Evolutionary conservation across 192 early-diverging fungal genomes (phyloP).

Genomic region (Mortierella claussenii): DNA sequence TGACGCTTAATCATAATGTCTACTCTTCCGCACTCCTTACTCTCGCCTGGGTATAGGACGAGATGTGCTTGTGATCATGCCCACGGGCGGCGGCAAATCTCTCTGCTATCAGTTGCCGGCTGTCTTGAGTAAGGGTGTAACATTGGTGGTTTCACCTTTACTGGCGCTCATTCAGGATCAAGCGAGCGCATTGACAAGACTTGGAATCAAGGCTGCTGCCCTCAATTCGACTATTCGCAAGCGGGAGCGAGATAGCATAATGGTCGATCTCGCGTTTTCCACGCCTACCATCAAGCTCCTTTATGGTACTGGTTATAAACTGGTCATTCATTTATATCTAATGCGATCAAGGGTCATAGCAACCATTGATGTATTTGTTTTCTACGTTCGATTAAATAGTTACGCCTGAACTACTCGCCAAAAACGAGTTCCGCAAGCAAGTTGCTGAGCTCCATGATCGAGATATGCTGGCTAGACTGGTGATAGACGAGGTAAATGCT

Average conservation of each 20-base stretch:
- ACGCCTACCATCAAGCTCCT: slow-evolving; percentile 69
- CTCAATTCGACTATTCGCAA: slow-evolving; percentile 71
- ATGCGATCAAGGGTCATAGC: not conserved
- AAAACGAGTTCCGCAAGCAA: slow-evolving; percentile 66
- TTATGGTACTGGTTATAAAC: slow-evolving; percentile 57
- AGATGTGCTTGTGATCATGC: slow-evolving; percentile 98
- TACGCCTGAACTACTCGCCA: slow-evolving; percentile 85
- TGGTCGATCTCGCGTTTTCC: slow-evolving; percentile 60
- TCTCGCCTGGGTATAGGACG: slow-evolving; percentile 57
- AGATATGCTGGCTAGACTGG: slow-evolving; percentile 79
- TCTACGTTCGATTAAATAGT: no score
- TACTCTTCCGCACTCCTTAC: no score
- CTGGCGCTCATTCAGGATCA: slow-evolving; percentile 98
- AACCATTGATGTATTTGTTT: not conserved
- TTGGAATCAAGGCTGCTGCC: slow-evolving; percentile 51
- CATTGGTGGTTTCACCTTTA: slow-evolving; percentile 92
- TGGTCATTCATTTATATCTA: not conserved
- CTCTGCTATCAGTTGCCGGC: slow-evolving; percentile 96
- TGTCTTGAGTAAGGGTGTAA: slow-evolving; percentile 80
- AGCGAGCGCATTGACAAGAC: slow-evolving; percentile 69
- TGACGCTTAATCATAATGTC: no score
- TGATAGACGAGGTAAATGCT: slow-evolving; percentile 76
- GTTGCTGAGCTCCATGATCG: slow-evolving; percentile 67
- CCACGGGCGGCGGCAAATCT: slow-evolving; percentile 96
- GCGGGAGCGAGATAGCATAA: slow-evolving; percentile 61